A percentile compares a stretch with the other conserved stretches of the same genome.
phyloP scores from a whole-genome alignment of 1,139 yeast genomes.

The Suhomyces maxii region DNA sequence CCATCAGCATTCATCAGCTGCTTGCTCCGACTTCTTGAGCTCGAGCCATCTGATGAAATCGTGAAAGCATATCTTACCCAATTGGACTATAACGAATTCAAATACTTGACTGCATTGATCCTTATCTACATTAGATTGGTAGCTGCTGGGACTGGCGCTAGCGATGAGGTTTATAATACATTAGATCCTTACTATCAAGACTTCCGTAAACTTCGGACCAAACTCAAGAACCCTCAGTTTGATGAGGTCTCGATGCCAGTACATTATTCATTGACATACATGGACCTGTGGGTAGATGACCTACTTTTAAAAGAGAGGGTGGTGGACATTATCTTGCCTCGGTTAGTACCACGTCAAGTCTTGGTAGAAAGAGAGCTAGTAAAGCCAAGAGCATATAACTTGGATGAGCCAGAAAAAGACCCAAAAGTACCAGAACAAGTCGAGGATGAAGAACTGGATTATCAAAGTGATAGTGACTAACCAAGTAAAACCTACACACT shows the following conservation, averaged over 20 bases:
- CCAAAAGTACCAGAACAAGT: slow-evolving; percentile 8
- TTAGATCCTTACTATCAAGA: slow-evolving; percentile 58
- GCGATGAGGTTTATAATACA: slow-evolving; percentile 45
- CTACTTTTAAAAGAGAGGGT: slow-evolving; percentile 51
- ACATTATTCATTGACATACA: slow-evolving; percentile 36
- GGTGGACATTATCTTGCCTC: slow-evolving; percentile 61
- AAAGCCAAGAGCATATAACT: slow-evolving; percentile 37
- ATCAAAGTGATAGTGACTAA: slow-evolving; percentile 30
- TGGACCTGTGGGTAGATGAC: slow-evolving; percentile 64
- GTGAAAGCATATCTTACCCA: slow-evolving; percentile 53
- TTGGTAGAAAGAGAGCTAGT: slow-evolving; percentile 43
- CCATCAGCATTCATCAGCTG: slow-evolving; percentile 70
- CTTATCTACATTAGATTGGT: slow-evolving; percentile 59
- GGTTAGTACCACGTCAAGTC: slow-evolving; percentile 41
- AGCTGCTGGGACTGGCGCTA: slow-evolving; percentile 20
- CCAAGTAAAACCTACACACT: not conserved
- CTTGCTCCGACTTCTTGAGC: slow-evolving; percentile 59
- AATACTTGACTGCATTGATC: slow-evolving; percentile 63
- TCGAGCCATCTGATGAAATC: slow-evolving; percentile 58
- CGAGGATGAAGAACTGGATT: slow-evolving; percentile 9
- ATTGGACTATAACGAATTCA: slow-evolving; percentile 49
- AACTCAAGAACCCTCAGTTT: slow-evolving; percentile 23
- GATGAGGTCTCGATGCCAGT: slow-evolving; percentile 26
- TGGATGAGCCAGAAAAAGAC: slow-evolving; percentile 20
- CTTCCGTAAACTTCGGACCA: slow-evolving; percentile 47